Evolutionary conservation across 2,329 filamentous ascomycete genomes (phyloP), one percentile per base, ranked within the genome.

Genomic region (Trichophyton verrucosum): DNA sequence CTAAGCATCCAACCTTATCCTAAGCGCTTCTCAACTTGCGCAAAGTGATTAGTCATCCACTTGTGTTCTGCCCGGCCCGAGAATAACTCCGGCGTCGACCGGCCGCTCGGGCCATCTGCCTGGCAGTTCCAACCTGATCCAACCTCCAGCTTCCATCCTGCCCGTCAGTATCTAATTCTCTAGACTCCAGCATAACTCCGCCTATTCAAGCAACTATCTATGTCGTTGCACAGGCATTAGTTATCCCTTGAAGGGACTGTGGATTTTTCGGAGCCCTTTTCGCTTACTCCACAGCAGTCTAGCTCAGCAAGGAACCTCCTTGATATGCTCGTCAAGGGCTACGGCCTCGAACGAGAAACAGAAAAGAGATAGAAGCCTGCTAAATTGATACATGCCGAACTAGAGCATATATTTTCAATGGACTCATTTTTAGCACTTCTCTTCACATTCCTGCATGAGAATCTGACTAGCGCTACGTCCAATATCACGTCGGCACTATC

Each of bases 301-400:
- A 24, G 60, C 17, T 57, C 61, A 59, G 60, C 57, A 57, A 63
- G 60, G 51, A 61, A 57, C 46, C 58, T 64, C 47, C 60, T 67
- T 53, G 61, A 27, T 22, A 46, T 61, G 30, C 60, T 67, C 53
- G 33, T 67, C 62, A 60, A 64, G 57, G 61, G 64, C 44, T 65
- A 59, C 57, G 63, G 66, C 62, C 63, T 63, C 59, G 58, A 63
- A 60, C 65, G 65, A 60, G 61, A 62, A 57, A 61, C 56, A 49
- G 58, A 60, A 38, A 47, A 17, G 1, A 63, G 64, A n/a, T 67
- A 67, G 61, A 67, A 65, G 61, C 60, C 61, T 58, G 53, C 64
- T 61, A 64, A 61, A 57, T 62, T 67, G n/a, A 62, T 67, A 36
- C 63, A 63, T 55, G 58, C 65, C 44, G 66, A 61, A 59, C 63